Evolutionary conservation across 306 rosid species (phyloP).

Genomic region (Cucurbita moschata): DNA sequence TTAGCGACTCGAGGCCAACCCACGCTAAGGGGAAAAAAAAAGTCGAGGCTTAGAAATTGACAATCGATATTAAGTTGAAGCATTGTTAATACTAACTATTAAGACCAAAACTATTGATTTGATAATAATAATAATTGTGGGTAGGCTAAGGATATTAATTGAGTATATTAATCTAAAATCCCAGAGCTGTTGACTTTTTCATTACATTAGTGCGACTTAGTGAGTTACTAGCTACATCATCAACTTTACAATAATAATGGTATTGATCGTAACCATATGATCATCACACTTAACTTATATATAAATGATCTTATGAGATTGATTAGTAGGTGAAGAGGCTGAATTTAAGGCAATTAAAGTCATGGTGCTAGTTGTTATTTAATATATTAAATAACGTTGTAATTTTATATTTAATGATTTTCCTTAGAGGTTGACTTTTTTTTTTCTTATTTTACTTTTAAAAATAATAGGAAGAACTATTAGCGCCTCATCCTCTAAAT

Average conservation of each 20-base stretch:
- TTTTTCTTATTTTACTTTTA: not conserved
- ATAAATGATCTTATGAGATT: not conserved
- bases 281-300: too few species aligned
- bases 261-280: too few species aligned
- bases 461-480: not conserved
- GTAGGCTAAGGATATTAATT: not conserved
- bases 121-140: not conserved
- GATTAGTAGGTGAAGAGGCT: not conserved
- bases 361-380: not conserved
- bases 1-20: too few species aligned
- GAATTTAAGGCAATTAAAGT: not conserved
- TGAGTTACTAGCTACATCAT: not conserved
- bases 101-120: not conserved
- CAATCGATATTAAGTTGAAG: too few species aligned
- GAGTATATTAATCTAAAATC: not conserved
- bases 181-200: not conserved
- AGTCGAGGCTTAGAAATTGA: too few species aligned
- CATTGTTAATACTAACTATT: too few species aligned
- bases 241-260: not conserved
- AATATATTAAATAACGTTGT: not conserved
- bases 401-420: not conserved
- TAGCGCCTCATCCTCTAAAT: too few species aligned
- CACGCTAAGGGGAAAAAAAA: too few species aligned
- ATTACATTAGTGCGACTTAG: not conserved
- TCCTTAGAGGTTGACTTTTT: not conserved